Percentiles rank a stretch among this genome's conserved stretches.
These are phyloP conservation scores for Eustoma russellianum DNA, from an alignment of 257 asterid species.

Conservation along the genomic window DNA sequence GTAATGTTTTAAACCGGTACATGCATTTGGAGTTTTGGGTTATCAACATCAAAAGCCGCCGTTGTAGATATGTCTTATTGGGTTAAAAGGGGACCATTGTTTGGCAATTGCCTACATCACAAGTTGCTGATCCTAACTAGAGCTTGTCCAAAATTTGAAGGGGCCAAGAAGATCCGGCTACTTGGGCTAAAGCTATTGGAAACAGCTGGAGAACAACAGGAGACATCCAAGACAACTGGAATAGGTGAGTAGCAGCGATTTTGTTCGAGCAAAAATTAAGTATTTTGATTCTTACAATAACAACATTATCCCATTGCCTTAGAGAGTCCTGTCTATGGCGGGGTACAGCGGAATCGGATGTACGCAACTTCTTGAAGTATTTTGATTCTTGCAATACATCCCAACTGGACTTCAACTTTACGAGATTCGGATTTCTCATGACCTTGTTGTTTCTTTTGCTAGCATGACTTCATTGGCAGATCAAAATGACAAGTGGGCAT, in stretches of 20 bases:
- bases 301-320: no score
- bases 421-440: no score
- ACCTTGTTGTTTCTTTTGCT: neutral
- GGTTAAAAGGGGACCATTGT: no score
- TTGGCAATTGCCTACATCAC: no score
- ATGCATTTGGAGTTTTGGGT: no score
- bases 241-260: constrained; percentile 29
- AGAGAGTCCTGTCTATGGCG: no score
- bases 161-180: constrained; percentile 93
- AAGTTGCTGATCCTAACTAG: no score
- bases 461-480: constrained; percentile 89
- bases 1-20: no score
- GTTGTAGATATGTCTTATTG: no score
- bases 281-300: neutral
- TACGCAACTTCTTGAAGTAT: no score
- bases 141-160: constrained; percentile 14
- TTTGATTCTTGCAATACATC: neutral
- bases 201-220: constrained; percentile 98
- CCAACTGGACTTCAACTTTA: neutral
- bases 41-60: no score
- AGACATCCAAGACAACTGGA: constrained; percentile 73
- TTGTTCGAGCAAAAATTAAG: neutral
- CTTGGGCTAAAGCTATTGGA: constrained; percentile 75
- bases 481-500: constrained; percentile 74
- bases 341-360: no score